Evolutionary conservation across 106 monocot species (phyloP).

Genomic region (Acanthochlamys bracteata): DNA sequence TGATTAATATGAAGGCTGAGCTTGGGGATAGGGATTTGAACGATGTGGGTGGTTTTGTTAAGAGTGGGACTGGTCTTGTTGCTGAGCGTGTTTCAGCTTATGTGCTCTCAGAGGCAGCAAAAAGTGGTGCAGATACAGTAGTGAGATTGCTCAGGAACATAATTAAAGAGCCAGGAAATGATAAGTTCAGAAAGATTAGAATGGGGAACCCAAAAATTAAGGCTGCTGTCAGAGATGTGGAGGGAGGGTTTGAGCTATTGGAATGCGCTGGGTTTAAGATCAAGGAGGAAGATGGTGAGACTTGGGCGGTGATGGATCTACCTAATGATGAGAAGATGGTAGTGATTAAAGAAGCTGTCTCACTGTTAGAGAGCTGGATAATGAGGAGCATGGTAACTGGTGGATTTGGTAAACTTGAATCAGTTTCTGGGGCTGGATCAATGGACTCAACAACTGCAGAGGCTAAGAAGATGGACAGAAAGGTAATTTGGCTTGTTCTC

Average conservation of each 20-base stretch:
- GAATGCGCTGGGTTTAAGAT: conserved; percentile 67
- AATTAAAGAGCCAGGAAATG: conserved; percentile 50
- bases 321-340: conserved; percentile 38
- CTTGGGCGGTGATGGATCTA: conserved; percentile 61
- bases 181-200: conserved; percentile 73
- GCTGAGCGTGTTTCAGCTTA: conserved; percentile 22
- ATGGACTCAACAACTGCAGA: not conserved
- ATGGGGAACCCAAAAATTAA: conserved; percentile 89
- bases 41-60: not conserved
- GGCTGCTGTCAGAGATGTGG: conserved; percentile 55
- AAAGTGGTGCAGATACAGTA: conserved; percentile 43
- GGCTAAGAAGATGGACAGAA: conserved; percentile 40
- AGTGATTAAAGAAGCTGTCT: conserved; percentile 34
- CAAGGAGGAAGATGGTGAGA: conserved; percentile 63
- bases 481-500: too few relatives aligned
- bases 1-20: too few relatives aligned
- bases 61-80: not conserved
- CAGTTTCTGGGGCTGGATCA: not conserved
- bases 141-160: conserved; percentile 59
- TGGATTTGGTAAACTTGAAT: not conserved
- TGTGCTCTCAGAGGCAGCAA: conserved; percentile 30
- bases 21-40: too few relatives aligned
- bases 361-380: conserved; percentile 43
- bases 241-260: conserved; percentile 68
- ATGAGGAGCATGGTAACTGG: not conserved